Base-by-base conservation (phyloP, 2,329 filamentous ascomycete species). In the Exophiala aquamarina region DNA sequence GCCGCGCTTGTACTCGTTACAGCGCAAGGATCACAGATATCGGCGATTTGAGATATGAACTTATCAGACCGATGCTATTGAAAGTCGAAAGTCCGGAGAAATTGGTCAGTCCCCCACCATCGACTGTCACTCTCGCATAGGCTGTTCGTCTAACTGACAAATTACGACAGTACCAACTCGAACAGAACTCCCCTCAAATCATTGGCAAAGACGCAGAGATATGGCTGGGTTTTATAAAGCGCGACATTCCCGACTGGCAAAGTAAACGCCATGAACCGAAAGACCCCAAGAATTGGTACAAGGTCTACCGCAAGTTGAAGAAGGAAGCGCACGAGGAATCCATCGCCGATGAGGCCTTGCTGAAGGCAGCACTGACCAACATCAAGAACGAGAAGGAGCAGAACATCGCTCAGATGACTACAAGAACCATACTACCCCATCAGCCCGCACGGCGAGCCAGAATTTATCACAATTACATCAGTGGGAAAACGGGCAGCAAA, bases 141-240 rank as follows among this genome's bases (percentile, higher is more conserved):
- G 7, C 5, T 29, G 11, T 41, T 50, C 49, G 39, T 49, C 31
- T 26, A 40, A 41, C n/a, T 41, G 36, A 38, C 10, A 9, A 41
- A 17, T 13, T 19, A 33, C 33, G 35, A 32, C 38, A 76, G 71
- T 69, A 72, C 56, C 66, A 76, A 47, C 77, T 96, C 49, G 91
- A 96, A 69, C 52, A 77, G 41, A 82, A 83, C 61, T 91, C 84
- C 4, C 87, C 89, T 0, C 88, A 95, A 55, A 77, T 96, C 41
- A 74, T 79, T 51, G 81, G 82, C 29, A 75, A 86, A 46, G 83
- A 83, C 31, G 77, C 72, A 15, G 86, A 90, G 58, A 72, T 92
- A 52, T 96, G 92, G 92, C 69, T 82, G 33, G 78, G 80, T 20
- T 79, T 96, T 61, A 93, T 97, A 66, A 78, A 81, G 41, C 81